Evolutionary conservation across 2,329 filamentous ascomycete genomes (phyloP).

Genomic region (Aspergillus arachidicola): DNA sequence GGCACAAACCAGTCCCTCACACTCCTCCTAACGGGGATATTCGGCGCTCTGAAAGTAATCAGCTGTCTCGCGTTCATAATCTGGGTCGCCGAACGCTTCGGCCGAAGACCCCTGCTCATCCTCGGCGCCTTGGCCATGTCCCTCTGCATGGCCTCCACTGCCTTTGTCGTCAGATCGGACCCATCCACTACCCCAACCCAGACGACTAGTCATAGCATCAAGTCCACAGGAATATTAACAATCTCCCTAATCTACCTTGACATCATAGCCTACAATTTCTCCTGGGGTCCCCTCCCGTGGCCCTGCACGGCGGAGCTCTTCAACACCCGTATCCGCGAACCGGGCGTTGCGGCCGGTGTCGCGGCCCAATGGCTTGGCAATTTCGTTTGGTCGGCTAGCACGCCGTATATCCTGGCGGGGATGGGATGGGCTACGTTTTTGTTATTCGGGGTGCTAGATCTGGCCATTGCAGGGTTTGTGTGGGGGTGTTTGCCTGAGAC

Average conservation of each 20-base stretch:
- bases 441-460: constrained; percentile 47
- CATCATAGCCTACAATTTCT: constrained; percentile 50
- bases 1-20: constrained; percentile 46
- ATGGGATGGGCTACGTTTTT: constrained; percentile 53
- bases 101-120: constrained; percentile 55
- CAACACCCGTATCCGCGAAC: constrained; percentile 42
- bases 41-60: constrained; percentile 56
- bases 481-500: constrained; percentile 58
- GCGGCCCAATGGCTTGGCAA: constrained; percentile 46
- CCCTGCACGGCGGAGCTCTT: constrained; percentile 44
- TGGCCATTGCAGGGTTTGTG: constrained; percentile 53
- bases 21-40: constrained; percentile 56
- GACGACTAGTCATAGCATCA: constrained; percentile 30
- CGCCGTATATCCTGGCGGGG: constrained; percentile 47
- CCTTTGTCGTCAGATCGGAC: constrained; percentile 48
- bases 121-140: constrained; percentile 48
- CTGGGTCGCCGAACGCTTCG: constrained; percentile 56
- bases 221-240: constrained; percentile 51
- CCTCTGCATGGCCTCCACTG: constrained; percentile 52
- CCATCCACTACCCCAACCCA: constrained; percentile 30
- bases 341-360: constrained; percentile 42
- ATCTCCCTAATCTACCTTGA: constrained; percentile 59
- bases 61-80: constrained; percentile 56
- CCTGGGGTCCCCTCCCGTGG: constrained; percentile 45
- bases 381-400: constrained; percentile 45